Evolutionary conservation across 1,284 basidiomycete species (phyloP), one percentile per base, ranked within the genome.

Genomic region (Trichosporon ovoides): DNA sequence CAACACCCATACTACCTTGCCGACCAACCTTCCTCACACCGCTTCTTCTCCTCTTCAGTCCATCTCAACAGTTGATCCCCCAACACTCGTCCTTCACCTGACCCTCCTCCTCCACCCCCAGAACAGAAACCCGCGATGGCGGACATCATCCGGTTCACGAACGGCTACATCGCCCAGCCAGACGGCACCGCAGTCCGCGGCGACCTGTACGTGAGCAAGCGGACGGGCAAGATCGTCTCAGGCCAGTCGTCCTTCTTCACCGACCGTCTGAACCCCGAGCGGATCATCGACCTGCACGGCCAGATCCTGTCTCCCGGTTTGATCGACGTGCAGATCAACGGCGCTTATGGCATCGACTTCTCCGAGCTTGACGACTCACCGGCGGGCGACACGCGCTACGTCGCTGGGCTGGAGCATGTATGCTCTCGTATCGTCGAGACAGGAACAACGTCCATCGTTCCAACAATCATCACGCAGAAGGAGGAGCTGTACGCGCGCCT

Each of bases 301-400:
- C 89, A 86, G 59, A 91, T 87, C 73, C 88, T 89, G 78, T 88
- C 83, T 10, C 84, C 85, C 2, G 89, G 89, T 0, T 84, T 86
- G 37, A 95, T 85, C 57, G 88, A 91, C 61, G 92, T 89, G 85
- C 74, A 35, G 65, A 69, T 65, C 59, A 70, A 95, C 67, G 91
- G 91, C 51, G 91, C 86, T 7, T 95, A 90, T 72, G 87, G 88
- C n/a, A 87, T 93, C 67, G 91, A 95, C 75, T 94, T 94, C 68
- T 90, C 88, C 18, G 83, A 90, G 35, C 64, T 77, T 18, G 64
- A 69, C n/a, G 53, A 55, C 14, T 86, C 84, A 64, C 84, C 87
- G 19, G 83, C 81, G 12, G 83, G 87, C 63, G 87, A 89, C 58
- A 81, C 82, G 46, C 55, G 53, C 38, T 93, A 91, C 75, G 78